Base-by-base conservation (phyloP, 805 yeast genomes). In the Yamadazyma tumulicola region DNA sequence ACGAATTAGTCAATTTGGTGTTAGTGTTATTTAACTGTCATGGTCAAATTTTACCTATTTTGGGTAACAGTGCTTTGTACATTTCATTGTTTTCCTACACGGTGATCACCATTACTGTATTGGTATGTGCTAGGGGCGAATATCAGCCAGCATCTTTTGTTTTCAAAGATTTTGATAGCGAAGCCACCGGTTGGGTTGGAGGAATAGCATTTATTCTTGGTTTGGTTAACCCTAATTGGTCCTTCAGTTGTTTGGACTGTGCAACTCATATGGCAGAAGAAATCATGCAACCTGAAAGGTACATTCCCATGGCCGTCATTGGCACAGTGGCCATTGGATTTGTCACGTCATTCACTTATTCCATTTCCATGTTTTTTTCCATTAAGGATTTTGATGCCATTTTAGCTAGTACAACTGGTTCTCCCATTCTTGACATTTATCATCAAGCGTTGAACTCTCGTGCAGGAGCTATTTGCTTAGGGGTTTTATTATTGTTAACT, bases 261-360 rank as follows among this genome's bases (percentile, higher is more conserved):
- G 69, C 69, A 11, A 54, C 67, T 17, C 71, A 64, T 41, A 55
- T 64, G 52, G 67, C 66, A 26, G 71, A 64, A 51, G 71, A 62
- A 48, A 60, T 63, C 16, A 45, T 49, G 25, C 50, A 50, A 26
- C 64, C 71, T n/a, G 59, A 57, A 47, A 49, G 57, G 14, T 60
- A 56, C 38, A 62, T 64, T 29, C 70, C 69, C 10, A 59, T 57
- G 39, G 67, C 67, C 12, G 59, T 64, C 25, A 39, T 64, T 40
- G 59, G 64, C 13, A 64, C 71, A 10, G 67, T 64, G 26, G 57
- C 68, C 34, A 61, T 64, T 33, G 69, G 70, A 1, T 52, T 64
- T 44, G 43, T 58, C 23, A 64, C 69, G 2, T 54, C 68, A 2
- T 60, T 64, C 47, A 53, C 64, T 23, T 64, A 62, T 44, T 53